phyloP scores from a whole-genome alignment of 345 rosid genomes.

The Euphorbia lathyris region DNA sequence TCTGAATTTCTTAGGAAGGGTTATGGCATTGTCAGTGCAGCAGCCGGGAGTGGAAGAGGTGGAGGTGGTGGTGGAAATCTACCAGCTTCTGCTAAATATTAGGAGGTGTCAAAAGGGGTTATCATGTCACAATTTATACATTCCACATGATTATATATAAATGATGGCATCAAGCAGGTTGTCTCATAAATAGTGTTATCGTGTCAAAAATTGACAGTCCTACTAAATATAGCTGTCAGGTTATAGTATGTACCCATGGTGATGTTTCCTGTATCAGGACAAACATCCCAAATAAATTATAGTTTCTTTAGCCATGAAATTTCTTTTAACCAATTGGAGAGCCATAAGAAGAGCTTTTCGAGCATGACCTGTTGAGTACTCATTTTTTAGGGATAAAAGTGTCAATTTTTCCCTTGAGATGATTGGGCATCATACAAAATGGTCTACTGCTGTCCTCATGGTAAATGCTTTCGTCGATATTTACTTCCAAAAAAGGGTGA shows the following conservation, averaged over 20 bases:
- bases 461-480: not conserved
- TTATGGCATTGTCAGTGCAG: constrained; percentile 72
- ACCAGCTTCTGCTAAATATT: too few species aligned
- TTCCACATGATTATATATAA: too few species aligned
- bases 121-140: too few species aligned
- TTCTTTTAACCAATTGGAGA: not conserved
- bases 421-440: too few species aligned
- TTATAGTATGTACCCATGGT: not conserved
- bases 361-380: not conserved
- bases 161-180: too few species aligned
- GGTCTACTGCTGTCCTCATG: too few species aligned
- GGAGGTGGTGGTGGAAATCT: constrained; percentile 99
- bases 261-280: not conserved
- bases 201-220: not conserved
- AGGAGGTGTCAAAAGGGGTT: too few species aligned
- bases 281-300: not conserved
- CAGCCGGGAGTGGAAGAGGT: constrained; percentile 91
- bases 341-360: not conserved
- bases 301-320: not conserved
- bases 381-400: not conserved
- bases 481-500: not conserved
- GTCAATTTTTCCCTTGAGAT: too few species aligned
- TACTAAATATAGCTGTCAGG: not conserved
- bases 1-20: constrained; percentile 70
- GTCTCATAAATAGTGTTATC: too few species aligned